Evolutionary conservation across 192 early-diverging fungal genomes (phyloP), one percentile per base, ranked within the genome.

Genomic region (Coemansia pectinata): DNA sequence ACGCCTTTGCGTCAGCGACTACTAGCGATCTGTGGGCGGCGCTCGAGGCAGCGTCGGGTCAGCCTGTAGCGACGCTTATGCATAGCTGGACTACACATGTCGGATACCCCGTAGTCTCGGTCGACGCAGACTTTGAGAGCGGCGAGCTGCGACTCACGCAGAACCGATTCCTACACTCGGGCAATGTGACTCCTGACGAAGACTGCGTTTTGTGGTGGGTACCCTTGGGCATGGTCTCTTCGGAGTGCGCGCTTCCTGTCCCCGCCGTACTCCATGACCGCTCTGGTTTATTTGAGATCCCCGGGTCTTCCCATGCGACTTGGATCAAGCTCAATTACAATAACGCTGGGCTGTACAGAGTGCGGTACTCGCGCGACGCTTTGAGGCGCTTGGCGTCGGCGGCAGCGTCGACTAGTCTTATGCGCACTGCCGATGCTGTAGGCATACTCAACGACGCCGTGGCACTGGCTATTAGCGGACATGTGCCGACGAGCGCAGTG

Each of bases 241-340:
- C 65, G 1, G 41, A 38, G 53, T 34, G 21, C 70, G 55, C 39
- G 1, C 29, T 23, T 14, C 21, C 25, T 7, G 42, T 23, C 25
- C 19, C 23, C 27, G 69, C 74, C 25, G 59, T 77, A 3, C 80
- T 87, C 59, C 71, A 85, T 39, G 67, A 81, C 21, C 77, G 84
- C 42, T 50, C 75, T 17, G 79, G 60, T 33, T 42, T 67, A 0
- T 79, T 79, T 23, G 61, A 58, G 15, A 70, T 74, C 11, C 66
- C 80, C 2, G 55, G 50, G 12, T 53, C 50, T 14, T 50, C 66
- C 17, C 73, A 73, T 29, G 77, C 67, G 34, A 62, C 84, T 4
- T 90, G 89, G 74, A 93, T 87, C 83, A 96, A 97, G 85, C 86
- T 99, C 65, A 99, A 99, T 86, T 77, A 84, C 42, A 85, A 85